phyloP scores from a whole-genome alignment of 1,284 basidiomycete genomes.

The Coniferiporia weirii region DNA sequence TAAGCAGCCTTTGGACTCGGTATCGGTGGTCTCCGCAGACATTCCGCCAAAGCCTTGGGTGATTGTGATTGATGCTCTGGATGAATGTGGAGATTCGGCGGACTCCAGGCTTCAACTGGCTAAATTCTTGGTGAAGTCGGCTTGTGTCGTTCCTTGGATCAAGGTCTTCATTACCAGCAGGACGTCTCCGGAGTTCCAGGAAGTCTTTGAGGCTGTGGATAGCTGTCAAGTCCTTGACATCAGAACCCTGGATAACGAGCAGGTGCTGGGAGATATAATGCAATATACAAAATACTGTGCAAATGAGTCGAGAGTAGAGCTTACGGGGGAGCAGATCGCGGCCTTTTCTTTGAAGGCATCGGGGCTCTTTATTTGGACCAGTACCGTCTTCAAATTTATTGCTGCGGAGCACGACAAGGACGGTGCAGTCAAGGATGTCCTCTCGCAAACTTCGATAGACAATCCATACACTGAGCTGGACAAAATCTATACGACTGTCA shows the following conservation, averaged over 20 bases:
- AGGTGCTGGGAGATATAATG: background rate
- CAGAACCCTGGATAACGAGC: background rate
- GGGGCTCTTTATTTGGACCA: background rate
- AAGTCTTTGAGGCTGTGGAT: background rate
- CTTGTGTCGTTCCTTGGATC: background rate
- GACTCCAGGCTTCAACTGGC: background rate
- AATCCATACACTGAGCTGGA: background rate
- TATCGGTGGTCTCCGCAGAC: background rate
- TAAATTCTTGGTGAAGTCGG: background rate
- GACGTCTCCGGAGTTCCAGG: background rate
- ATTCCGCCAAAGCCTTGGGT: background rate
- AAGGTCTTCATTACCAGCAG: conserved; percentile 1
- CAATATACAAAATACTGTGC: background rate
- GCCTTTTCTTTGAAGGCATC: background rate
- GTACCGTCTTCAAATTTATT: background rate
- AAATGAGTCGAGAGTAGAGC: background rate
- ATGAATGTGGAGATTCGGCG: background rate
- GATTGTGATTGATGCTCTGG: conserved; percentile 7
- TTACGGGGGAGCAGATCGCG: background rate
- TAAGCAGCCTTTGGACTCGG: background rate
- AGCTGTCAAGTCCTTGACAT: background rate
- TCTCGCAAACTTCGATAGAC: background rate
- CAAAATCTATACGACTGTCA: background rate
- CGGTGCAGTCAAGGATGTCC: background rate
- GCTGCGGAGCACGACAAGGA: background rate